Conservation (phyloP, 345 rosid genomes). For the Eucalyptus regnans region DNA sequence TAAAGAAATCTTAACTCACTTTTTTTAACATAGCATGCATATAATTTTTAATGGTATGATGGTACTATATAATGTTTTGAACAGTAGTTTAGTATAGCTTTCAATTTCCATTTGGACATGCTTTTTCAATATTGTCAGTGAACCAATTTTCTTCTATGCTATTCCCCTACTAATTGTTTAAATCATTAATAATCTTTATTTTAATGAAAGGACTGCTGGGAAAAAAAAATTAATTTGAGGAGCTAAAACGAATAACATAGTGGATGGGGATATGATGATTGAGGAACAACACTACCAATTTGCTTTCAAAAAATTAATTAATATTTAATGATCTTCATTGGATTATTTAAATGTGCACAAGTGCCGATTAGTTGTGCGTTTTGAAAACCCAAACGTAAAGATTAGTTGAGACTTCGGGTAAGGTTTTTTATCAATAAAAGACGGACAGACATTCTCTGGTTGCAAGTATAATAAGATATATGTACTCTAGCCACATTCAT, state of each 20-base stretch:
- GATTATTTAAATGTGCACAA: background rate
- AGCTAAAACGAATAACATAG: background rate
- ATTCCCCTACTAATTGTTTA: background rate
- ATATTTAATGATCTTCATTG: background rate
- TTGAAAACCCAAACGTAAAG: background rate
- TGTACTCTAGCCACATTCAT: no score
- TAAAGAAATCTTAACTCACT: no score
- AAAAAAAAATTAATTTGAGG: background rate
- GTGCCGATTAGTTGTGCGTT: background rate
- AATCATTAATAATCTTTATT: no score
- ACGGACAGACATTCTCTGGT: background rate
- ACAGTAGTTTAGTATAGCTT: background rate
- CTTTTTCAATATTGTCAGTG: background rate
- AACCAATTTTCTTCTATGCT: background rate
- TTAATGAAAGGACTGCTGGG: background rate
- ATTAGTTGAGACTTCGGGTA: no score
- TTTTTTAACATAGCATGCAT: no score
- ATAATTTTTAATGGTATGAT: no score
- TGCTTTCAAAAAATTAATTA: background rate
- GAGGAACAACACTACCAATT: background rate
- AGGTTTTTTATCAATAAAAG: background rate
- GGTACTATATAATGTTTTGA: background rate
- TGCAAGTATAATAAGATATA: no score
- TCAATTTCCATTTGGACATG: background rate
- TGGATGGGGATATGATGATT: background rate